A percentile compares a stretch with the other conserved stretches of the same genome.
These are phyloP conservation scores for Aspergillus sp. DNA, from an alignment of 2,329 filamentous ascomycete genomes.

Conservation along the genomic window DNA sequence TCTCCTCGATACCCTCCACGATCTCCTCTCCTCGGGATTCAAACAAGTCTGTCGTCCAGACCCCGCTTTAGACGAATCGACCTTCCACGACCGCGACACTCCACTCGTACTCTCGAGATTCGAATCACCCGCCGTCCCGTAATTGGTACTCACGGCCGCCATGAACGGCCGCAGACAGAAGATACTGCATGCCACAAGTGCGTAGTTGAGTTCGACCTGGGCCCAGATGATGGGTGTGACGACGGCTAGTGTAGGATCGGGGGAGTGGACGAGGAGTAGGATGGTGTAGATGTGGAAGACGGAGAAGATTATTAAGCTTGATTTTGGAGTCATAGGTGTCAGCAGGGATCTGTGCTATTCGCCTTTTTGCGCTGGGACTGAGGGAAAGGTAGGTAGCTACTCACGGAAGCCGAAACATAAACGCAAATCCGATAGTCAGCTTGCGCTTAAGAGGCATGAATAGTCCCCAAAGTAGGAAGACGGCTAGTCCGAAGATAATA, in stretches of 20 bases:
- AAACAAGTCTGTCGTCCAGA: not conserved
- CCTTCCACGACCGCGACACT: slow-evolving; percentile 22
- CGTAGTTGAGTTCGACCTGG: slow-evolving; percentile 39
- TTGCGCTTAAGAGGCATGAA: slow-evolving; percentile 38
- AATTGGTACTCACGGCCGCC: slow-evolving; percentile 39
- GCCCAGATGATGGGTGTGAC: slow-evolving; percentile 39
- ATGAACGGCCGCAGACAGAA: slow-evolving; percentile 42
- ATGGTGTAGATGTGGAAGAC: slow-evolving; percentile 39
- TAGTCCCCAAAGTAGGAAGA: slow-evolving; percentile 33
- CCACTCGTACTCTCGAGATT: slow-evolving; percentile 27
- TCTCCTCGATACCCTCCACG: not conserved
- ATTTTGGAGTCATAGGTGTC: no score
- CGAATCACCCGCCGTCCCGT: slow-evolving; percentile 36
- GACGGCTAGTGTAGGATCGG: slow-evolving; percentile 39
- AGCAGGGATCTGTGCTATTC: no score
- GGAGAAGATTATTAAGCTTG: slow-evolving; percentile 40
- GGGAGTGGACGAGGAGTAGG: slow-evolving; percentile 28
- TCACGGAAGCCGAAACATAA: slow-evolving; percentile 41
- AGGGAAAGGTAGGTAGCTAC: slow-evolving; percentile 10
- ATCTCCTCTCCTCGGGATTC: not conserved
- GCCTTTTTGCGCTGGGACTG: not conserved
- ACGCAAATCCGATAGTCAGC: slow-evolving; percentile 34
- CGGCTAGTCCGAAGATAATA: slow-evolving; percentile 32
- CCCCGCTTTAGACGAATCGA: slow-evolving; percentile 19
- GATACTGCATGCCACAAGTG: slow-evolving; percentile 40